These are phyloP conservation scores for Porcisia deanei DNA, from an alignment of 208 protist species.

Conservation along the genomic window DNA sequence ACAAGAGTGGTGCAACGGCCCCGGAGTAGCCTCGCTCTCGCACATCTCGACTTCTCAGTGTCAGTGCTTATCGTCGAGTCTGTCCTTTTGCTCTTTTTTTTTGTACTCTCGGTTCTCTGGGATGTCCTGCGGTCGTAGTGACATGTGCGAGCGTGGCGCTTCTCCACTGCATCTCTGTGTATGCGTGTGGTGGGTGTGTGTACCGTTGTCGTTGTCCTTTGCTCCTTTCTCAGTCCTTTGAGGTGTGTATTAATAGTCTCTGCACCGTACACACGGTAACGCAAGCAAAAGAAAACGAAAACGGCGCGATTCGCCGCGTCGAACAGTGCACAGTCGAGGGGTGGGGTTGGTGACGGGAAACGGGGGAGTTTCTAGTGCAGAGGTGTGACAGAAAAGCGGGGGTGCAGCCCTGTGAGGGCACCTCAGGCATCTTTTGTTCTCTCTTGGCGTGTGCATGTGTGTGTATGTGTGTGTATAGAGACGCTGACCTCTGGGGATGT, in stretches of 20 bases:
- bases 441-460: neutral
- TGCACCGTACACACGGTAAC: neutral
- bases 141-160: neutral
- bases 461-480: neutral
- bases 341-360: too few species aligned
- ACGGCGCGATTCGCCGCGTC: neutral
- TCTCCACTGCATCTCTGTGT: neutral
- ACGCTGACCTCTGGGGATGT: neutral
- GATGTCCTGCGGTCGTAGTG: neutral
- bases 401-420: neutral
- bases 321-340: too few species aligned
- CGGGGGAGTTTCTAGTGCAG: neutral
- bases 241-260: neutral
- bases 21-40: slow-evolving; percentile 3
- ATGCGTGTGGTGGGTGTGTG: neutral
- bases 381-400: neutral
- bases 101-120: neutral
- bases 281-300: neutral
- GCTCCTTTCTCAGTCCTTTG: neutral
- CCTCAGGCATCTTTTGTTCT: neutral
- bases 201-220: neutral
- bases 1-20: slow-evolving; percentile 38
- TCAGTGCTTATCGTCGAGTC: neutral
- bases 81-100: neutral
- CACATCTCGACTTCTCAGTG: neutral